Percentiles rank a stretch among this genome's conserved stretches.
Conservation (phyloP, 352 stramenopile genomes). For the Phytophthora syringae region DNA sequence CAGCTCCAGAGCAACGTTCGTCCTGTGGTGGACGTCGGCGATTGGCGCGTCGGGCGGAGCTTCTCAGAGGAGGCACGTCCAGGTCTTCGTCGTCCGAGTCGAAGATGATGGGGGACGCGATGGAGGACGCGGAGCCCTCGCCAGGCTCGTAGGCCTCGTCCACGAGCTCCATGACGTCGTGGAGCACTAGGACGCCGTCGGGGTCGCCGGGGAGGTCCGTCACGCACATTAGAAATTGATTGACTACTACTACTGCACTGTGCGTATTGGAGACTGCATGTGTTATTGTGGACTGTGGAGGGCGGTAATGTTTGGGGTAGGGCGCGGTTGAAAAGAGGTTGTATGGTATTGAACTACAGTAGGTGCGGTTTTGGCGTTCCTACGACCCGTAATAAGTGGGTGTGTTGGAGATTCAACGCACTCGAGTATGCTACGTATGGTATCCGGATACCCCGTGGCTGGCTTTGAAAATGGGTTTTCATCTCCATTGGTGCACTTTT, state of each 20-base stretch:
- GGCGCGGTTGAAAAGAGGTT: background rate
- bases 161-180: constrained; percentile 42
- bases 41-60: background rate
- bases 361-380: no score
- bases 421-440: no score
- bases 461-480: constrained; percentile 1
- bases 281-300: background rate
- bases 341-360: background rate
- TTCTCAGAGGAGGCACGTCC: constrained; percentile 28
- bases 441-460: no score
- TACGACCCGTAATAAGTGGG: no score
- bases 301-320: background rate
- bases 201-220: constrained; percentile 35
- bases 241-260: constrained; percentile 10
- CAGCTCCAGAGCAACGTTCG: constrained; percentile 4
- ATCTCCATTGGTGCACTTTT: no score
- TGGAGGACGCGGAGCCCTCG: constrained; percentile 6
- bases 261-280: constrained; percentile 22
- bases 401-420: no score
- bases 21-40: constrained; percentile 3
- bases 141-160: constrained; percentile 26
- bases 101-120: constrained; percentile 25
- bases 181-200: constrained; percentile 35
- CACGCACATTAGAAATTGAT: constrained; percentile 22
- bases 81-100: constrained; percentile 40